Evolutionary conservation across 208 protist species (phyloP).

Genomic region (Trypanosoma caninum): DNA sequence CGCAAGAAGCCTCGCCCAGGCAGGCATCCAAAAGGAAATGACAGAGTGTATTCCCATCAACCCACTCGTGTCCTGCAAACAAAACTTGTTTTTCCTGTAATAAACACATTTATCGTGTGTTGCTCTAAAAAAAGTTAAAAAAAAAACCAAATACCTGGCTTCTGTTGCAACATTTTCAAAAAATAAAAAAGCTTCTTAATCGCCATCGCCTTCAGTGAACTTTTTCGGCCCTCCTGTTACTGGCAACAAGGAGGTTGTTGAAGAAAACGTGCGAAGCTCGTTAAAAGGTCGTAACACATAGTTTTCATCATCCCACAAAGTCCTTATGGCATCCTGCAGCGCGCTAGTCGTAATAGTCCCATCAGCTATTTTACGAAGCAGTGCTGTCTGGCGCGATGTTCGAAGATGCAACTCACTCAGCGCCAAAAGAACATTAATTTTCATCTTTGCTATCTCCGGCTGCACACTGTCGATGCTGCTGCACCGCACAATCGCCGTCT

Average conservation of each 20-base stretch:
- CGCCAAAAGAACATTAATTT: constrained; percentile 35
- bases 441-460: constrained; percentile 16
- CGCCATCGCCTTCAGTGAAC: no score
- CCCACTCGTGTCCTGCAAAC: no score
- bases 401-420: constrained; percentile 53
- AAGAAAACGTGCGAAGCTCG: constrained; percentile 34
- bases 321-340: constrained; percentile 35
- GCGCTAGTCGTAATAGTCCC: constrained; percentile 6
- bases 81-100: no score
- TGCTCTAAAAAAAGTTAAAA: no score
- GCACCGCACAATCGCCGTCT: constrained; percentile 22
- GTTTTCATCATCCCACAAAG: constrained; percentile 47
- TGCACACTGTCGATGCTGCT: neutral
- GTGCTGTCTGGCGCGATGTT: constrained; percentile 33
- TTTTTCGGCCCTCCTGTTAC: no score
- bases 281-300: constrained; percentile 50
- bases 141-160: no score
- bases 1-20: no score
- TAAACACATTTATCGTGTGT: no score
- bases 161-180: no score
- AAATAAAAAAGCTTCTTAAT: no score
- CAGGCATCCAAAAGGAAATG: no score
- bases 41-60: no score
- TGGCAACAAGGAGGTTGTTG: neutral
- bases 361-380: constrained; percentile 37